Evolutionary conservation across 108 stramenopile species (phyloP).

Genomic region (Pseudonitzschia multiseries): DNA sequence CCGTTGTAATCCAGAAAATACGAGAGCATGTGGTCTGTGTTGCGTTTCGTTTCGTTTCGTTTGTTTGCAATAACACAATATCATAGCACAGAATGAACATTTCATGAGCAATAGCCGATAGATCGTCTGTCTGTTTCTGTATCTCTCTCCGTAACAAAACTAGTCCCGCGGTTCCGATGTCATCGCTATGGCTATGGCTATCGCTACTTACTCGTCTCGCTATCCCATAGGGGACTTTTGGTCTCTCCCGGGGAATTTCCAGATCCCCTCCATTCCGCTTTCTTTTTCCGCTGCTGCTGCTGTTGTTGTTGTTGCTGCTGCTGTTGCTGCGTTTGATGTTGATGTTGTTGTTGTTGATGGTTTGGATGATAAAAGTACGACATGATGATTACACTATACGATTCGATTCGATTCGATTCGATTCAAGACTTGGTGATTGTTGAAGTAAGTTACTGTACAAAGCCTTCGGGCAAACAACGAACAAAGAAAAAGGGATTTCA

Average conservation of each 20-base stretch:
- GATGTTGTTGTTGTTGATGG: not conserved
- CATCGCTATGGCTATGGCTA: too few species aligned
- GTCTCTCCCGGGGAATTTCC: constrained; percentile 21
- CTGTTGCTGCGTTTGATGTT: not conserved
- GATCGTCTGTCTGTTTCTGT: too few species aligned
- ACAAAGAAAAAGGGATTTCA: too few species aligned
- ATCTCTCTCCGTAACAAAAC: too few species aligned
- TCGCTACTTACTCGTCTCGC: constrained; percentile 35
- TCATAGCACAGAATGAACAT: too few species aligned
- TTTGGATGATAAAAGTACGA: not conserved
- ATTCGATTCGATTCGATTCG: too few species aligned
- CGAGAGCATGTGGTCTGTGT: constrained; percentile 60
- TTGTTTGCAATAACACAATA: too few species aligned
- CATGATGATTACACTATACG: constrained; percentile 37
- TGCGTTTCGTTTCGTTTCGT: not conserved
- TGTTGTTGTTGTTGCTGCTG: constrained; percentile 5
- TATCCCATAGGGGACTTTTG: constrained; percentile 41
- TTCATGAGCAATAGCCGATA: too few species aligned
- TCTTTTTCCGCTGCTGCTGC: constrained; percentile 26
- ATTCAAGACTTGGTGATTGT: too few species aligned
- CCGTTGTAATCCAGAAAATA: constrained; percentile 62
- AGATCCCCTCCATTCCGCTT: constrained; percentile 29
- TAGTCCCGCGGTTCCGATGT: too few species aligned
- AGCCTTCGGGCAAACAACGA: too few species aligned
- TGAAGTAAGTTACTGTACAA: too few species aligned